Conservation (phyloP, 2,329 filamentous ascomycete genomes). For the Xylaria sp. region DNA sequence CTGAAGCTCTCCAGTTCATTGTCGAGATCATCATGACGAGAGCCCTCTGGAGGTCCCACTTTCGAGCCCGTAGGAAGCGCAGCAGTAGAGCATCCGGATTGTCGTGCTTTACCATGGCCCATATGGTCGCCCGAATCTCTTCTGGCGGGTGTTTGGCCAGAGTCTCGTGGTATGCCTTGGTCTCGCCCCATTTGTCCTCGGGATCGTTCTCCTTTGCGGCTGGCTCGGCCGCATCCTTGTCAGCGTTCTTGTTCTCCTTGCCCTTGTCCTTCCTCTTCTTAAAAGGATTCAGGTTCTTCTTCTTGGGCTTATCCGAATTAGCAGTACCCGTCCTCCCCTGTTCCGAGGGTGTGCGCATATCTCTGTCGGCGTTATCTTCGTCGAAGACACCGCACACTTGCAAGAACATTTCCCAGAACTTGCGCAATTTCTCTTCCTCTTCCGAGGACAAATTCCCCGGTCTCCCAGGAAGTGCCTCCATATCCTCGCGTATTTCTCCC, state of each 20-base stretch:
- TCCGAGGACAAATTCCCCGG: conserved; percentile 89
- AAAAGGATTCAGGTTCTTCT: conserved; percentile 78
- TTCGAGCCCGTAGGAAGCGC: conserved; percentile 86
- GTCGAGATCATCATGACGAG: conserved; percentile 95
- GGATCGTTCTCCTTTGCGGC: conserved; percentile 60
- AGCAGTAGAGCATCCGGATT: conserved; percentile 87
- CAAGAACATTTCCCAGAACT: conserved; percentile 83
- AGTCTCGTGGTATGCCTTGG: conserved; percentile 85
- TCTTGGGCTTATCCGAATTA: conserved; percentile 72
- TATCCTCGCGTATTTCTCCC: conserved; percentile 39
- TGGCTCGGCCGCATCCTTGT: conserved; percentile 53
- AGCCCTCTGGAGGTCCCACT: conserved; percentile 95
- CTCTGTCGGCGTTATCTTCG: conserved; percentile 51
- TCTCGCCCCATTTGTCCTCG: conserved; percentile 94
- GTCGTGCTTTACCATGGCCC: conserved; percentile 95
- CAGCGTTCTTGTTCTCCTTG: conserved; percentile 58
- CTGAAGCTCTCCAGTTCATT: conserved; percentile 86
- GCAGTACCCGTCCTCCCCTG: conserved; percentile 42
- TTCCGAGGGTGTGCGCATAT: conserved; percentile 47
- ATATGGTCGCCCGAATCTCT: conserved; percentile 82
- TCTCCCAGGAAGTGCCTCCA: conserved; percentile 70
- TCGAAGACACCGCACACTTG: conserved; percentile 75
- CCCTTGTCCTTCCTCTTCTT: conserved; percentile 69
- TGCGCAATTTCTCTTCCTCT: conserved; percentile 86
- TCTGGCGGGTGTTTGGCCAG: conserved; percentile 81